Evolutionary conservation across 2,329 filamentous ascomycete species (phyloP), one percentile per base, ranked within the genome.

Genomic region (Botrytis porri): DNA sequence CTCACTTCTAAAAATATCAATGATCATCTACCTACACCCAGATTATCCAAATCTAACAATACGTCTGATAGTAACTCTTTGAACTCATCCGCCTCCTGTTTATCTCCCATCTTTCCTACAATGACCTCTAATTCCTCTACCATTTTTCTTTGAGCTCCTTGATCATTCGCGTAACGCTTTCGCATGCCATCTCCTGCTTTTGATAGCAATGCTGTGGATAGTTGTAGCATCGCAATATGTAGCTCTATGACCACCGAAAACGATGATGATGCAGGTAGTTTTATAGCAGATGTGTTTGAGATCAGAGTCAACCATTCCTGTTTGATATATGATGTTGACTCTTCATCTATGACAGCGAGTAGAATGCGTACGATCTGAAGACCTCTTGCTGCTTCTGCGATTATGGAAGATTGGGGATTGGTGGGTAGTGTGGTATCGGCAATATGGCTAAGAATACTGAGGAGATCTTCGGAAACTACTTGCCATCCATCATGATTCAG

Each of bases 271-370:
- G 74, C 22, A 37, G 71, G 41, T 12, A 76, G 65, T 74, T 69
- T 77, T 75, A 72, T 81, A 77, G 18, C 85, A 2, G 88, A 85
- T 1, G 87, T 84, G 1, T 80, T 79, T 3, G 85, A 88, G 48
- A 90, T 83, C 12, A 87, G 75, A 48, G 84, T 83, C 84, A 90
- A 87, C 88, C 89, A 90, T 3, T 84, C 83, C 75, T 90, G 88
- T 10, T 82, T 81, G 16, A 77, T 75, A n/a, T 75, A 75, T 14
- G 84, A 83, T 25, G 83, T 83, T 0, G 81, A 80, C 0, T 86
- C 84, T 48, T 82, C 80, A 77, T 90, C 87, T 2, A 84, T 83
- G 10, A 90, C 79, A 2, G 84, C 83, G 22, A 89, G 82, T 8
- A 92, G 81, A 2, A 89, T 81, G 1, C 88, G 84, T 18, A 90